Evolutionary conservation across 164 flowering plant genomes (phyloP), one percentile per base, ranked within the genome.

Genomic region (Stephania japonica): DNA sequence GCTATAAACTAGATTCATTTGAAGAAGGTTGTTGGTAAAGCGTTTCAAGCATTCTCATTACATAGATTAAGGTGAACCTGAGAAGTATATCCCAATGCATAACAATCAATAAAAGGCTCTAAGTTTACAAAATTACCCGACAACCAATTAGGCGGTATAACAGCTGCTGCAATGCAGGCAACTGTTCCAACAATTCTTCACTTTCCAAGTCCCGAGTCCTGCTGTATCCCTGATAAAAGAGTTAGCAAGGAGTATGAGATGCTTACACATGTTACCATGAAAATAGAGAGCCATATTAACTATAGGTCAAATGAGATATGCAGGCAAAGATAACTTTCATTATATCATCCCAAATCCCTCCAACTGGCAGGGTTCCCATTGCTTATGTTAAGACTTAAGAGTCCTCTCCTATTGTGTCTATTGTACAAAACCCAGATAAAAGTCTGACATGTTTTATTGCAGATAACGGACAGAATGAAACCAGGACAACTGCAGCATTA

Each of bases 101-200:
- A 3, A 68, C 43, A 10, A 64, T 25, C 42, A 43, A 49, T 7
- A 64, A 32, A 32, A 3, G 10, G 42, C 12, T 5, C 42, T 12
- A 70, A 73, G 61, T 68, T 66, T 65, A 73, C 65, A 26, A 78
- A 32, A 68, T 23, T 90, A 96, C 99, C 97, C 85, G 88, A 79
- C 99, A 96, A 78, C 98, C 98, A 80, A 93, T 82, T 74, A 96
- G 97, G 83, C 97, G 99, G 83, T 86, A 86, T 47, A 96, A 79
- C 59, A 93, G 83, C 80, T 96, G 96, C 80, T 96, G 99, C 78
- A 96, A 79, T 74, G 93, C 88, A 82, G 98, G 98, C 82, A 96
- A 83, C 74, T 96, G 99, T 62, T 96, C 99, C 88, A 96, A 80
- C 75, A 96, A 76, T 64, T 90, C 90, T 83, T 91, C 97, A 77